These are phyloP conservation scores for Aspergillus unguis DNA, from an alignment of 2,329 filamentous ascomycete genomes.

Conservation along the genomic window DNA sequence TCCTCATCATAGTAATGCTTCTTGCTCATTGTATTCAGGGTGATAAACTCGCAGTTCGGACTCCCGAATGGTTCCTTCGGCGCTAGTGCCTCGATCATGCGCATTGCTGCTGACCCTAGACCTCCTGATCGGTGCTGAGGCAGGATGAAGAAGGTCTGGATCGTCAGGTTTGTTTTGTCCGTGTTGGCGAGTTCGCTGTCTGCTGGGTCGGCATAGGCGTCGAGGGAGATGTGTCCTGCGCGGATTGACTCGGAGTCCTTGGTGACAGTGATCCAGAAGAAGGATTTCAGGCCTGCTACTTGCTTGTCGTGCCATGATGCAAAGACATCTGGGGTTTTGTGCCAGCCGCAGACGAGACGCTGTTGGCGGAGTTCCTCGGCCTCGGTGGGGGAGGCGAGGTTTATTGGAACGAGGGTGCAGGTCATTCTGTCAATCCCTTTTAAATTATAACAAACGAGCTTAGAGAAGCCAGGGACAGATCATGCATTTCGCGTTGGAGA, in stretches of 20 bases:
- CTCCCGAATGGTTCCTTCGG: conserved; percentile 20
- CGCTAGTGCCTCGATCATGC: conserved; percentile 20
- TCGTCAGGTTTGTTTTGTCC: conserved; percentile 17
- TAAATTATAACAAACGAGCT: too few species aligned
- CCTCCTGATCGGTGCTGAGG: conserved; percentile 19
- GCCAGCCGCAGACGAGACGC: conserved; percentile 18
- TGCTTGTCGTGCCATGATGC: conserved; percentile 14
- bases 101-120: conserved; percentile 20
- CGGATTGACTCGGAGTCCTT: conserved; percentile 4
- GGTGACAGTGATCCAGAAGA: conserved; percentile 19
- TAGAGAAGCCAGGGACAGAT: too few species aligned
- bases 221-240: conserved; percentile 30
- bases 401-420: conserved; percentile 16
- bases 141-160: conserved; percentile 27
- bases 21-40: conserved; percentile 22
- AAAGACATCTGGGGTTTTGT: conserved; percentile 8
- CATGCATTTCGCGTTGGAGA: too few species aligned
- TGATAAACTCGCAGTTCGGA: conserved; percentile 11
- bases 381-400: conserved; percentile 15
- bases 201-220: conserved; percentile 16
- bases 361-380: conserved; percentile 14
- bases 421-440: neutral
- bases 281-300: conserved; percentile 12
- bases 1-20: conserved; percentile 21
- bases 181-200: conserved; percentile 15